phyloP scores from a whole-genome alignment of 345 rosid species.

The Eucalyptus fibrosa region DNA sequence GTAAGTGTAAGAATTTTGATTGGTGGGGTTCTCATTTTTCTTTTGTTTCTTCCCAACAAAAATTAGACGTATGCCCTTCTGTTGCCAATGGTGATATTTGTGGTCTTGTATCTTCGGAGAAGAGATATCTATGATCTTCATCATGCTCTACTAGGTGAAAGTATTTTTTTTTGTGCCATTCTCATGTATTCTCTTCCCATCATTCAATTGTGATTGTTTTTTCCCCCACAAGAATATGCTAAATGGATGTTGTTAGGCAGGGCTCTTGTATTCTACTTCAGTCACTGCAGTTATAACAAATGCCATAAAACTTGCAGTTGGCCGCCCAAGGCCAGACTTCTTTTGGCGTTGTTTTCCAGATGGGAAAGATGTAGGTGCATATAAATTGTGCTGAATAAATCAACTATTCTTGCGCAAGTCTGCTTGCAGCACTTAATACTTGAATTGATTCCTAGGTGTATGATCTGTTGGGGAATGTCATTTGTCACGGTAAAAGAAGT shows the following conservation, averaged over 20 bases:
- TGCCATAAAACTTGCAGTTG: conserved; percentile 63
- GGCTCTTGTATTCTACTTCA: conserved; percentile 50
- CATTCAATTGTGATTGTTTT: neutral
- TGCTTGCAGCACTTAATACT: neutral
- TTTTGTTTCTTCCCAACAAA: neutral
- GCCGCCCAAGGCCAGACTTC: conserved; percentile 89
- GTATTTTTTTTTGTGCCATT: neutral
- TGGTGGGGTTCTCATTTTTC: neutral
- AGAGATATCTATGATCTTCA: conserved; percentile 74
- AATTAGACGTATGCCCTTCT: conserved; percentile 38
- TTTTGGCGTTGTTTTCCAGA: conserved; percentile 98
- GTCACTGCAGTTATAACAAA: conserved; percentile 69
- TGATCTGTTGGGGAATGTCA: conserved; percentile 46
- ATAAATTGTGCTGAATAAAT: neutral
- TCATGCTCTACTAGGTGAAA: conserved; percentile 54
- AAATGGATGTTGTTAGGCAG: conserved; percentile 4
- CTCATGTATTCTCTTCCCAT: neutral
- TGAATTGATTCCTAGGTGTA: conserved; percentile 9
- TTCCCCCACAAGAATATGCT: neutral
- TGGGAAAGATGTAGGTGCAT: conserved; percentile 41
- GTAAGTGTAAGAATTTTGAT: neutral
- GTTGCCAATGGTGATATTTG: conserved; percentile 43
- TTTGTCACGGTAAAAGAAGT: conserved; percentile 50
- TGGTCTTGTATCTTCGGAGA: conserved; percentile 36
- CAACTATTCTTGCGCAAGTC: neutral